phyloP scores from a whole-genome alignment of 1,284 basidiomycete genomes.

The Baeospora myosura region DNA sequence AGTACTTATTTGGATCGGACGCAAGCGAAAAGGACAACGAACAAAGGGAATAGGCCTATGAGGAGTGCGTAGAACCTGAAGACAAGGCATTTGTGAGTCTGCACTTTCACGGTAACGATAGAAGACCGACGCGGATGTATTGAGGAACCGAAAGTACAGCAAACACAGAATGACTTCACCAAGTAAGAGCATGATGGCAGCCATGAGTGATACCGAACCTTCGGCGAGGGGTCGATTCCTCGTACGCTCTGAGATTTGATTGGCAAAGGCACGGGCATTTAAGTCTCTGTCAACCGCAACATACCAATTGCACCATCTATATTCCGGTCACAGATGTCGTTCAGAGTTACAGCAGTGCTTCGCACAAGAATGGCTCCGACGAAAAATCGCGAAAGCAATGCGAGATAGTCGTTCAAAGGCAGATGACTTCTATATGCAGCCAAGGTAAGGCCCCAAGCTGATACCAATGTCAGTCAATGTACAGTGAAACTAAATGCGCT shows the following conservation, averaged over 20 bases:
- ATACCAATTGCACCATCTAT: neutral
- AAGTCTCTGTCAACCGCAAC: neutral
- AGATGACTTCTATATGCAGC: neutral
- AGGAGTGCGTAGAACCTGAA: neutral
- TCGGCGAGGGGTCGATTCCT: conserved; percentile 1
- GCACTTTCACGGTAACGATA: neutral
- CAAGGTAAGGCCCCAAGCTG: neutral
- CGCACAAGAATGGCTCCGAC: neutral
- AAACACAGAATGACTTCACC: neutral
- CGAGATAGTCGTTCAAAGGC: neutral
- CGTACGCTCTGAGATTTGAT: neutral
- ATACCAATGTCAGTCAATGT: neutral
- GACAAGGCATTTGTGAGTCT: neutral
- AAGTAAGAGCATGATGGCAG: neutral
- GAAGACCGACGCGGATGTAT: neutral
- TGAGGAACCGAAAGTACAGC: neutral
- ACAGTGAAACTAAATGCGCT: neutral
- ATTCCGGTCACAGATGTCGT: neutral
- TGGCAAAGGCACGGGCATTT: neutral
- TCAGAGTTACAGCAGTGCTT: neutral
- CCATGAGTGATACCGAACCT: neutral
- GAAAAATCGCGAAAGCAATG: neutral
- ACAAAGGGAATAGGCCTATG: neutral
- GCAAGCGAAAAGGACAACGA: neutral
- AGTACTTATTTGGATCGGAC: neutral